These are phyloP conservation scores for Verticillium klebahnii DNA, from an alignment of 2,329 filamentous ascomycete species.

Conservation along the genomic window DNA sequence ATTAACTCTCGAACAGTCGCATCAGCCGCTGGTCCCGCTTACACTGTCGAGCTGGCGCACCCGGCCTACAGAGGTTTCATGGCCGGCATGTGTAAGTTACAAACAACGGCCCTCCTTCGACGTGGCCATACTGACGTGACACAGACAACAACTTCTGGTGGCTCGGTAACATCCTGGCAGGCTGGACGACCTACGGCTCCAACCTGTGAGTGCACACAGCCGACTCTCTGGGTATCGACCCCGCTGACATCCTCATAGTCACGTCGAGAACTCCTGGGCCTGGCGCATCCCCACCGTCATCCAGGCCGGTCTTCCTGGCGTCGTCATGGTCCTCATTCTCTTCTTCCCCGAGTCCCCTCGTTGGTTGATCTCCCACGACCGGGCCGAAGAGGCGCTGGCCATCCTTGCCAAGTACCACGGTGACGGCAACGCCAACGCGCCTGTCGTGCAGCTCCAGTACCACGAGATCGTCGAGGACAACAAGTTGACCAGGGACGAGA, in stretches of 20 bases:
- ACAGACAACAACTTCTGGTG: slow-evolving; percentile 36
- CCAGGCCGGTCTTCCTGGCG: slow-evolving; percentile 32
- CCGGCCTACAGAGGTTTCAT: slow-evolving; percentile 51
- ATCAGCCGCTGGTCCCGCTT: slow-evolving; percentile 55
- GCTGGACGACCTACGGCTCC: slow-evolving; percentile 44
- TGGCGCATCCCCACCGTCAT: slow-evolving; percentile 57
- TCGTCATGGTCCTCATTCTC: slow-evolving; percentile 57
- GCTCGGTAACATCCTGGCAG: slow-evolving; percentile 49
- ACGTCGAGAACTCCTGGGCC: slow-evolving; percentile 31
- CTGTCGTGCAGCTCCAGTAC: slow-evolving; percentile 52
- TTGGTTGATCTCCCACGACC: slow-evolving; percentile 65
- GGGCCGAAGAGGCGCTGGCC: slow-evolving; percentile 48
- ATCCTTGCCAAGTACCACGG: slow-evolving; percentile 57
- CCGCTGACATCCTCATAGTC: not conserved
- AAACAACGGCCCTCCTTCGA: slow-evolving; percentile 28
- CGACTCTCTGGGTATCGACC: too few species aligned
- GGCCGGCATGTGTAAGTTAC: slow-evolving; percentile 52
- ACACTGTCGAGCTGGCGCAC: slow-evolving; percentile 59
- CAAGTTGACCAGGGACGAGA: slow-evolving; percentile 42
- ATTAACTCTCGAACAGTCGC: slow-evolving; percentile 28
- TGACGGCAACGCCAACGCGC: slow-evolving; percentile 46
- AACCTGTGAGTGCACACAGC: slow-evolving; percentile 8
- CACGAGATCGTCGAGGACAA: slow-evolving; percentile 50
- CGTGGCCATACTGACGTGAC: slow-evolving; percentile 9
- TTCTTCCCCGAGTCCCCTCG: slow-evolving; percentile 67